These are phyloP conservation scores for Cystofilobasidium capitatum DNA, from an alignment of 768 basidiomycete genomes.

Conservation along the genomic window DNA sequence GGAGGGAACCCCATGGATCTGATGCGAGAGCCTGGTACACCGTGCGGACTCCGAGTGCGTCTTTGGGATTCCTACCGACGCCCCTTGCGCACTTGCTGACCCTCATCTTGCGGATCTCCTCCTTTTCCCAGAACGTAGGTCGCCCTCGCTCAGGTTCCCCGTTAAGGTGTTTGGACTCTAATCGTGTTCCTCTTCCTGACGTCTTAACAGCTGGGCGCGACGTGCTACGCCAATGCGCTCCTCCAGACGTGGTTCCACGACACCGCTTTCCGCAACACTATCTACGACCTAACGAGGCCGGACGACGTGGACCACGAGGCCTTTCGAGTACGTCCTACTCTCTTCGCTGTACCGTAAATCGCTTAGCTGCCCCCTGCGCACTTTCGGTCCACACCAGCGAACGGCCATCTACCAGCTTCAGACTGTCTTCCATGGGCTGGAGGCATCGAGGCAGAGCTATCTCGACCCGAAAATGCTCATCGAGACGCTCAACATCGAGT, in stretches of 20 bases:
- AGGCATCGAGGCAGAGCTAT: conserved; percentile 56
- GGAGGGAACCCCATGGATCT: conserved; percentile 50
- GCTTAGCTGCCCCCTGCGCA: conserved; percentile 41
- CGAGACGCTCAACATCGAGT: conserved; percentile 68
- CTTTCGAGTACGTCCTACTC: conserved; percentile 42
- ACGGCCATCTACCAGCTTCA: conserved; percentile 43
- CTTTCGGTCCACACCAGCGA: conserved; percentile 6
- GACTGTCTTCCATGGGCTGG: conserved; percentile 63
- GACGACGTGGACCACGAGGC: conserved; percentile 43
- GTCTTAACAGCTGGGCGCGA: conserved; percentile 73
- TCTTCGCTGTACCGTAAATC: conserved; percentile 47
- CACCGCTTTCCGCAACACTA: conserved; percentile 64
- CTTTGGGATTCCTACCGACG: background rate
- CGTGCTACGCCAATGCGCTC: conserved; percentile 64
- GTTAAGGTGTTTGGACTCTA: background rate
- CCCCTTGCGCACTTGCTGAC: conserved; percentile 4
- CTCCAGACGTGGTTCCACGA: conserved; percentile 85
- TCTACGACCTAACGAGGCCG: conserved; percentile 64
- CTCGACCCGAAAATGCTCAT: conserved; percentile 80
- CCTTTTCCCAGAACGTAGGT: background rate
- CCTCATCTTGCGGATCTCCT: conserved; percentile 1
- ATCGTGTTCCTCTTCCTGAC: background rate
- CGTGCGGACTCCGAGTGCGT: conserved; percentile 67
- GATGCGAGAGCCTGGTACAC: conserved; percentile 49
- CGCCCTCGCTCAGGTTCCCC: conserved; percentile 35